These are phyloP conservation scores for Cryptosporidium sp. DNA, from an alignment of 169 alveolate species.

Conservation along the genomic window DNA sequence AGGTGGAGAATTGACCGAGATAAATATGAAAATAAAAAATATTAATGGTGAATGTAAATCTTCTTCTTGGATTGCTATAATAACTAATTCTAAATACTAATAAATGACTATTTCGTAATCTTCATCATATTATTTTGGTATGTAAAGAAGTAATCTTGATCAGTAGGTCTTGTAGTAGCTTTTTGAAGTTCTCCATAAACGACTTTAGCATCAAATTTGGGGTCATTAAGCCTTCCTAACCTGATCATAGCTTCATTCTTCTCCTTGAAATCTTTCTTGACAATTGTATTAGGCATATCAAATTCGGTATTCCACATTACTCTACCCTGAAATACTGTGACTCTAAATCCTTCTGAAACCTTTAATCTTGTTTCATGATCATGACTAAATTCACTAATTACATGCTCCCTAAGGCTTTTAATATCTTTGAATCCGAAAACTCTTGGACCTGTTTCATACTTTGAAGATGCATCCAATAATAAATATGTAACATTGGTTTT, in stretches of 20 bases:
- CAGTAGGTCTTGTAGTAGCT: constrained; percentile 75
- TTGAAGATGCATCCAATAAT: constrained; percentile 60
- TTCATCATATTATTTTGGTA: constrained; percentile 66
- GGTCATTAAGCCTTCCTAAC: constrained; percentile 68
- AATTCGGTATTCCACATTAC: constrained; percentile 25
- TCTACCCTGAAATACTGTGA: constrained; percentile 64
- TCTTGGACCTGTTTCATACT: constrained; percentile 59
- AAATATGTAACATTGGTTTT: not conserved
- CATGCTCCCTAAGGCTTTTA: constrained; percentile 19
- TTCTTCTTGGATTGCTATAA: constrained; percentile 56
- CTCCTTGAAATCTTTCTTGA: constrained; percentile 50
- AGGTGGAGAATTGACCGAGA: constrained; percentile 38
- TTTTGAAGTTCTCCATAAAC: constrained; percentile 67
- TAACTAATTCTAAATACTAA: constrained; percentile 25
- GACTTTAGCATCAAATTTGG: constrained; percentile 64
- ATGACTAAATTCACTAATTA: constrained; percentile 35
- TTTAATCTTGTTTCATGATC: constrained; percentile 64
- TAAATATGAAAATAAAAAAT: constrained; percentile 39
- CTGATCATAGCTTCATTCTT: constrained; percentile 64
- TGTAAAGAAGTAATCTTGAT: constrained; percentile 59
- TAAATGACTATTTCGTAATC: not conserved
- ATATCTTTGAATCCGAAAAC: constrained; percentile 45
- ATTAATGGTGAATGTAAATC: constrained; percentile 12
- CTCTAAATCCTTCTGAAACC: constrained; percentile 33
- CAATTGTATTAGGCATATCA: constrained; percentile 45